Percentiles rank a stretch among this genome's conserved stretches.
These are phyloP conservation scores for Gracilaria caudata DNA, from an alignment of 23 red algal genomes.

Conservation along the genomic window DNA sequence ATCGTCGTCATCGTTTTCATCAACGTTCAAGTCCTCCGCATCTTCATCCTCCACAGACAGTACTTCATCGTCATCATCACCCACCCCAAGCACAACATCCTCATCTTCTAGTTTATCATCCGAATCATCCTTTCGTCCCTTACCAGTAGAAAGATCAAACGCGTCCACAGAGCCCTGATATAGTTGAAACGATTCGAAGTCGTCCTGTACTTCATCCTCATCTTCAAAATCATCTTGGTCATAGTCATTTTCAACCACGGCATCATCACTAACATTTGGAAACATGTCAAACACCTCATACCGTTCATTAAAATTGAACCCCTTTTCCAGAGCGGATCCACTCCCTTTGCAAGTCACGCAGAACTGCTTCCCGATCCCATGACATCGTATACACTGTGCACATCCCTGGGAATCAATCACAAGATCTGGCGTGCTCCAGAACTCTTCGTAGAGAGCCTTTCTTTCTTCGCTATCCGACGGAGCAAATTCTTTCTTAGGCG, in stretches of 20 bases:
- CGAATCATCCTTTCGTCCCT: background rate
- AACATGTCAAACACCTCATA: conserved; percentile 60
- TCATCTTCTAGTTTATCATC: conserved; percentile 11
- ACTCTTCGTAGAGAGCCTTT: conserved; percentile 26
- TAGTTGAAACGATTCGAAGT: conserved; percentile 43
- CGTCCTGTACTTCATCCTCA: conserved; percentile 45
- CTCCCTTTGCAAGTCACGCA: conserved; percentile 47
- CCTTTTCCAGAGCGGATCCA: conserved; percentile 51
- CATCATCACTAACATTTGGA: conserved; percentile 2
- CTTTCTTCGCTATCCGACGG: background rate
- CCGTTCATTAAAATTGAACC: conserved; percentile 43
- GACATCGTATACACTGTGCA: conserved; percentile 61
- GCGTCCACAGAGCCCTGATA: conserved; percentile 35
- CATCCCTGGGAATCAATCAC: conserved; percentile 32
- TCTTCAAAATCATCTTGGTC: conserved; percentile 20
- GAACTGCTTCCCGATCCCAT: conserved; percentile 74
- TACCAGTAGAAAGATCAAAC: conserved; percentile 32
- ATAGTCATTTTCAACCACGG: background rate
- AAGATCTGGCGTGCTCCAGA: conserved; percentile 59
- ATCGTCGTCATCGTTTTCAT: conserved; percentile 40
- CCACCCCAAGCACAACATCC: conserved; percentile 16
- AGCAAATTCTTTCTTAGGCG: background rate
- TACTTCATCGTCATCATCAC: conserved; percentile 37
- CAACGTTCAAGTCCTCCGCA: conserved; percentile 1
- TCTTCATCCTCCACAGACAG: conserved; percentile 24